phyloP scores from a whole-genome alignment of 2,329 filamentous ascomycete species.

The Fusarium denticulatum region DNA sequence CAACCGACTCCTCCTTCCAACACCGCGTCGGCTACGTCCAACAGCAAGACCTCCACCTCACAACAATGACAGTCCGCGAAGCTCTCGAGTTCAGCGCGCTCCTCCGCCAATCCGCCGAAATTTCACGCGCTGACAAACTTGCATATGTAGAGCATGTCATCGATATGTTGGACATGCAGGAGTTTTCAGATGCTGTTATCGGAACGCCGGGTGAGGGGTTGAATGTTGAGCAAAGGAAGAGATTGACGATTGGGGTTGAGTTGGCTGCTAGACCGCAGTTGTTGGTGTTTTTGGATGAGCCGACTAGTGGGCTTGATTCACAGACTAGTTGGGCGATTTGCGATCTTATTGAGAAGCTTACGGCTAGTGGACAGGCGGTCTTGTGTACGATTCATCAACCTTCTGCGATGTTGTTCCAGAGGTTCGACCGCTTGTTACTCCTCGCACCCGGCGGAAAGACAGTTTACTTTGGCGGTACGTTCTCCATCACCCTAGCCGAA shows the following conservation, averaged over 20 bases:
- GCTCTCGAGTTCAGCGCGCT: constrained; percentile 68
- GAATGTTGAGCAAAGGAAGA: constrained; percentile 58
- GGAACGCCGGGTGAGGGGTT: constrained; percentile 61
- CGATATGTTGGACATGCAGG: constrained; percentile 55
- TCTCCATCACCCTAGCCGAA: rapidly evolving
- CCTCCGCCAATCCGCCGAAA: constrained; percentile 71
- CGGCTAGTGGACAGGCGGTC: constrained; percentile 56
- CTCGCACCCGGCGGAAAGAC: constrained; percentile 66
- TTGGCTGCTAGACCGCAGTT: constrained; percentile 77
- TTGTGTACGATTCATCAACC: constrained; percentile 61
- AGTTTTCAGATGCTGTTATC: constrained; percentile 74
- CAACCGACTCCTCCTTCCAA: constrained; percentile 70
- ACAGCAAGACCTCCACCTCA: constrained; percentile 76
- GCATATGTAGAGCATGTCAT: constrained; percentile 46
- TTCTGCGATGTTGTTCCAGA: constrained; percentile 55
- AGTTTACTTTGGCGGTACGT: constrained; percentile 67
- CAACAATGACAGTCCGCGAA: constrained; percentile 70
- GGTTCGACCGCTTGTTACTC: constrained; percentile 64
- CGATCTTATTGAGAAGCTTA: constrained; percentile 73
- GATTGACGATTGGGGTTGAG: constrained; percentile 80
- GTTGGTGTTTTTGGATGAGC: constrained; percentile 80
- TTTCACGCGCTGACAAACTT: constrained; percentile 50
- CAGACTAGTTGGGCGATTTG: constrained; percentile 82
- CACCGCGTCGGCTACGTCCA: constrained; percentile 78
- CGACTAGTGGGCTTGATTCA: constrained; percentile 78